Percentiles rank a stretch among this genome's conserved stretches.
These are phyloP conservation scores for Boletus pseudo-olivaceus DNA, from an alignment of 768 basidiomycete species.

Conservation along the genomic window DNA sequence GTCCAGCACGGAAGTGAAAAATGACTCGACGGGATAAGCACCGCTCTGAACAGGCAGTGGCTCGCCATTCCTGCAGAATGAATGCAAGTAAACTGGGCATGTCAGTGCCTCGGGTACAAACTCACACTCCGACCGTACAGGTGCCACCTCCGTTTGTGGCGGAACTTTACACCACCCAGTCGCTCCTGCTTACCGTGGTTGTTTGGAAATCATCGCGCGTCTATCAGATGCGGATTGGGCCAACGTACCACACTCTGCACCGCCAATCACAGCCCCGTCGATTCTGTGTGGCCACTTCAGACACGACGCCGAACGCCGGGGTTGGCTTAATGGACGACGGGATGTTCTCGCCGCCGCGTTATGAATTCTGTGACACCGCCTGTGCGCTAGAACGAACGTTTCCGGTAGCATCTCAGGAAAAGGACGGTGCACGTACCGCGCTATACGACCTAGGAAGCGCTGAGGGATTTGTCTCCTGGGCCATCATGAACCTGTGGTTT, in stretches of 20 bases:
- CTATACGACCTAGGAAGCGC: no score
- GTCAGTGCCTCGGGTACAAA: slow-evolving; percentile 21
- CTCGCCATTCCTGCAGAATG: slow-evolving; percentile 24
- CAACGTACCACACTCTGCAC: slow-evolving; percentile 10
- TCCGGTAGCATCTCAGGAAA: no score
- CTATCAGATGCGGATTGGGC: slow-evolving; percentile 8
- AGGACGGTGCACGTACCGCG: background rate
- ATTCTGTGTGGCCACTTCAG: background rate
- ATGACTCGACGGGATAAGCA: slow-evolving; percentile 10
- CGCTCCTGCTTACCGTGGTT: background rate
- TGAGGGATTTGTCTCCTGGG: background rate
- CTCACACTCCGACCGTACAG: slow-evolving; percentile 12
- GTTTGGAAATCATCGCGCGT: slow-evolving; percentile 3
- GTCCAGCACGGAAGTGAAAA: slow-evolving; percentile 20
- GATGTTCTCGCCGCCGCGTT: background rate
- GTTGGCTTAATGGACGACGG: background rate
- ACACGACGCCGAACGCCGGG: background rate
- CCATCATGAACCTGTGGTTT: background rate
- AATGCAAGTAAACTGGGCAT: slow-evolving; percentile 7
- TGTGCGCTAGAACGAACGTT: background rate
- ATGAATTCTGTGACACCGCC: background rate
- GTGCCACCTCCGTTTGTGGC: slow-evolving; percentile 23
- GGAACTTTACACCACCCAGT: slow-evolving; percentile 8
- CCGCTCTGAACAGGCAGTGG: slow-evolving; percentile 21
- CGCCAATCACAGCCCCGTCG: slow-evolving; percentile 17